Conservation (phyloP, 768 basidiomycete genomes). For the Tubosaeta brunneosetosa region DNA sequence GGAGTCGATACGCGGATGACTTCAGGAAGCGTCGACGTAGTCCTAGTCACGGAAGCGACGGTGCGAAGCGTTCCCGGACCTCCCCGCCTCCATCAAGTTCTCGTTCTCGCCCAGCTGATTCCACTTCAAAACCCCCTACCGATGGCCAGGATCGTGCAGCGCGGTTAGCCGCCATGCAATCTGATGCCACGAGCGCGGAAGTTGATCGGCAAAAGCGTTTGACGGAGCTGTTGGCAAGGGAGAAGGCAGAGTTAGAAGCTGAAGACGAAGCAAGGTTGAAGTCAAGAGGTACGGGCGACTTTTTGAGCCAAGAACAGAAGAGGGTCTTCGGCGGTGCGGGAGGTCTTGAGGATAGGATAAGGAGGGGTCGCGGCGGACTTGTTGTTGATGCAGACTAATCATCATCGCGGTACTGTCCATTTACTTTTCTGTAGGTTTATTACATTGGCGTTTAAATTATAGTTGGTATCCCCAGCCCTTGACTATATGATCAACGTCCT, state of each 20-base stretch:
- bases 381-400: slow-evolving; percentile 48
- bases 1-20: slow-evolving; percentile 24
- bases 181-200: slow-evolving; percentile 63
- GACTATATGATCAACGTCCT: neutral
- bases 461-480: neutral
- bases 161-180: slow-evolving; percentile 86
- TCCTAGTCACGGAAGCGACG: slow-evolving; percentile 30
- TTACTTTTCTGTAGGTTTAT: slow-evolving; percentile 6
- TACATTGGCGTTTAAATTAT: slow-evolving; percentile 1
- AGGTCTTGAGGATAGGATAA: slow-evolving; percentile 75
- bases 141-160: slow-evolving; percentile 61
- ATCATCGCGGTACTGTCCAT: neutral
- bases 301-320: slow-evolving; percentile 81
- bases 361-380: slow-evolving; percentile 65
- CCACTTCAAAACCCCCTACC: slow-evolving; percentile 14
- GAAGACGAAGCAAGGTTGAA: slow-evolving; percentile 65
- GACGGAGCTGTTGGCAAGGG: slow-evolving; percentile 61
- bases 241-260: slow-evolving; percentile 70
- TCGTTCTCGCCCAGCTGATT: slow-evolving; percentile 15
- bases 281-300: slow-evolving; percentile 74
- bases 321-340: slow-evolving; percentile 76
- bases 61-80: slow-evolving; percentile 48
- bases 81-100: slow-evolving; percentile 33
- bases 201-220: slow-evolving; percentile 70
- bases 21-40: slow-evolving; percentile 37